Conservation (phyloP, 306 rosid species). For the Cucurbita argyrosperma region DNA sequence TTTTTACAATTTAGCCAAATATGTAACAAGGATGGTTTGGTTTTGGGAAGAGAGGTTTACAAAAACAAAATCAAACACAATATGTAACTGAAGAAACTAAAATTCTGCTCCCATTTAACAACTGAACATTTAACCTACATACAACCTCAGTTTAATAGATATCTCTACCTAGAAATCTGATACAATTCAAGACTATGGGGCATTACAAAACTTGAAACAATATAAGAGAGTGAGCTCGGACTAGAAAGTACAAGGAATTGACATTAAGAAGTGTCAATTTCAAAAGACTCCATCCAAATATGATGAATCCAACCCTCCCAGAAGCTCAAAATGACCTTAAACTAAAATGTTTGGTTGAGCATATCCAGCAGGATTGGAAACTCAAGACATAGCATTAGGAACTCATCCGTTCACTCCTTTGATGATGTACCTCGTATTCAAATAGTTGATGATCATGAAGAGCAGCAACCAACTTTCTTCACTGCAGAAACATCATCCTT, state of each 20-base stretch:
- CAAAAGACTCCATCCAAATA: not conserved
- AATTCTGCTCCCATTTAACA: conserved; percentile 2
- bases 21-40: not conserved
- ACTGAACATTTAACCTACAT: conserved; percentile 2
- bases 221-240: not conserved
- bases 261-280: conserved; percentile 1
- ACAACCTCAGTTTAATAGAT: conserved; percentile 2
- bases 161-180: conserved; percentile 6
- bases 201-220: conserved; percentile 5
- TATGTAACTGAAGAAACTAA: not conserved
- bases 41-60: not conserved
- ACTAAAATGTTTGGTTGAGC: not conserved
- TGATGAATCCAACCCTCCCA: not conserved
- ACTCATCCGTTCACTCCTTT: not conserved
- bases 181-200: not conserved
- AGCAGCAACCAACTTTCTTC: conserved; percentile 40
- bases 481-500: conserved; percentile 51
- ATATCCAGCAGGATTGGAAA: conserved; percentile 1
- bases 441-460: conserved; percentile 16
- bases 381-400: not conserved
- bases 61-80: not conserved
- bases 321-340: conserved; percentile 8
- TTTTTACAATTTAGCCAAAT: too few relatives aligned
- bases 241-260: not conserved
- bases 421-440: not conserved